These are phyloP conservation scores for Trichoderma orchidacearum DNA, from an alignment of 495 filamentous ascomycete species.

Conservation along the genomic window DNA sequence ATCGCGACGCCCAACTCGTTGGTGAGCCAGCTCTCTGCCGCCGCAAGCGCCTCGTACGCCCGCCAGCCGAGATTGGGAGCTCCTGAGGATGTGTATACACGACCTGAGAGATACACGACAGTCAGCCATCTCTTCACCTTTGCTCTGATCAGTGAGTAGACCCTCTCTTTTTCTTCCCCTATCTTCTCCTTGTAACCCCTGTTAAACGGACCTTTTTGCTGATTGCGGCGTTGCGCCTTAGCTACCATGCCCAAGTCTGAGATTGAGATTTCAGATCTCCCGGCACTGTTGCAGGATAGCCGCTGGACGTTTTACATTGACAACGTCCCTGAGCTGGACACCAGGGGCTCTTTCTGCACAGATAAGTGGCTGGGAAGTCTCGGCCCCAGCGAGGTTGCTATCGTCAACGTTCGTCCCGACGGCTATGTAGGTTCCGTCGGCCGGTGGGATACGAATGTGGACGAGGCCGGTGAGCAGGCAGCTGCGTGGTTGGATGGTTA, in stretches of 20 bases:
- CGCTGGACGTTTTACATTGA: slow-evolving; percentile 61
- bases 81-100: slow-evolving; percentile 42
- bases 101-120: slow-evolving; percentile 46
- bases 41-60: slow-evolving; percentile 37
- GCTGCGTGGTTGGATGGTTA: slow-evolving; percentile 45
- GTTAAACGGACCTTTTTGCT: background rate
- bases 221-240: slow-evolving; percentile 11
- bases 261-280: slow-evolving; percentile 49
- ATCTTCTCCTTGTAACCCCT: background rate
- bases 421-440: slow-evolving; percentile 51
- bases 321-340: slow-evolving; percentile 34
- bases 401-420: slow-evolving; percentile 52
- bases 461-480: slow-evolving; percentile 28
- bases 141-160: slow-evolving; percentile 32
- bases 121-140: slow-evolving; percentile 47
- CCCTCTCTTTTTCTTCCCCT: background rate
- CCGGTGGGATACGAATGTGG: slow-evolving; percentile 32
- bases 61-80: slow-evolving; percentile 31
- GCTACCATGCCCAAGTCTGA: slow-evolving; percentile 40
- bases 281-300: slow-evolving; percentile 38
- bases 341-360: slow-evolving; percentile 34
- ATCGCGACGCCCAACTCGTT: slow-evolving; percentile 26
- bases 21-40: slow-evolving; percentile 32
- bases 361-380: slow-evolving; percentile 50
- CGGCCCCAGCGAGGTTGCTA: slow-evolving; percentile 32